Evolutionary conservation across 2,329 filamentous ascomycete species (phyloP), one percentile per base, ranked within the genome.

Genomic region (Hansfordia pulvinata): DNA sequence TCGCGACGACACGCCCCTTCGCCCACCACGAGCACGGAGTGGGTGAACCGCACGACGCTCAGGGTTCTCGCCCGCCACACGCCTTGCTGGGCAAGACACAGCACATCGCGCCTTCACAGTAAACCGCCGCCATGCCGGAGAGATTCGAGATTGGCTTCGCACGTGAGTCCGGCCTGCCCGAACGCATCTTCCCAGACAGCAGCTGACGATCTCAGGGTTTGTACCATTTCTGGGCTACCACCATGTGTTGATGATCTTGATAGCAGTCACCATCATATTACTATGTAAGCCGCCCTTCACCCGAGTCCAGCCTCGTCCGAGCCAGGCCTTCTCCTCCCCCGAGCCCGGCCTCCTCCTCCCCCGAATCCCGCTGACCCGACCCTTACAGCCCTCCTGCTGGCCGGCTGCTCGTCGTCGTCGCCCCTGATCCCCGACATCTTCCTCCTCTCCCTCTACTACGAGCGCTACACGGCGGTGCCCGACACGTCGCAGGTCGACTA

Each of bases 391-490:
- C 71, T 98, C 37, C 61, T 98, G 44, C 64, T 98, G 40, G 88
- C 90, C 46, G 90, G 90, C 44, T 98, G 90, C 57, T 96, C 90
- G 4, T 96, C 88, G 8, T 93, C 88, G 20, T 94, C 88, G 27
- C 90, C 88, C 3, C 63, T 93, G 29, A 94, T 98, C 42, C 90
- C 90, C 15, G 76, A 77, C 48, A 96, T 98, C 55, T 98, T 94
- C 67, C 74, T 98, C 40, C 82, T 98, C 38, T 93, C 86, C n/a
- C 72, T 98, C 44, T 96, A 93, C 70, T 98, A 94, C 62, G 63
- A 93, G 50, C 64, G 70, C 35, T 94, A 94, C 58, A 73, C 76
- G 12, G 82, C 90, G 3, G 62, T 69, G 16, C 88, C 88, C 40
- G 75, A 82, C 41, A 81, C 84, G 5, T 69, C 88, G 8, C 88